Base-by-base conservation (phyloP, 2,329 filamentous ascomycete genomes). In the Cercospora berteroae region DNA sequence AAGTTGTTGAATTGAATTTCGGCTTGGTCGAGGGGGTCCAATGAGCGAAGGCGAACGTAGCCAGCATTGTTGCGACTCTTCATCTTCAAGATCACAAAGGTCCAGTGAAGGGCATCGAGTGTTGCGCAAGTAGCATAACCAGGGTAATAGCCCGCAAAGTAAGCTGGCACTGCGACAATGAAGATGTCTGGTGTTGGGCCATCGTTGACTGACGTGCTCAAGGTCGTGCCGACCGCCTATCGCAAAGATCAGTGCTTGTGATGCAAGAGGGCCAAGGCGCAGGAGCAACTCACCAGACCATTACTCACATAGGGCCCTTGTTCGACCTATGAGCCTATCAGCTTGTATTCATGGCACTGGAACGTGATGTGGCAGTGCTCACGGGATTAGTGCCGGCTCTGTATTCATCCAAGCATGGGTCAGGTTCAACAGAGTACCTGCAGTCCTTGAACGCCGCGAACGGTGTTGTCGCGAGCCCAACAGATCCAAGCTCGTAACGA, bases 21-120 rank as follows among this genome's bases (percentile, higher is more conserved):
- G 0, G 90, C 89, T 6, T 82, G 80, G 63, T 91, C 88, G 0
- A 86, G 84, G 0, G 90, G 89, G 72, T 92, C 84, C 0, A 84
- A 78, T 0, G 86, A 88, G 13, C 80, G 81, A 2, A 92, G 84
- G 1, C 76, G 83, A 2, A 93, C 89, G 1, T 83, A 84, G 6
- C 90, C 90, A 4, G 76, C 81, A 76, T 77, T 78, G 75, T 91
- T 90, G 59, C 86, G 84, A 0, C 88, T 84, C 71, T 89, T 88
- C 0, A 85, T 84, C 77, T 89, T 89, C 62, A 91, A 81, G 2
- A 85, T 82, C 8, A 78, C 79, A 81, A 82, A 84, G 10, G 80
- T 78, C 79, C 80, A 84, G 69, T 82, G 80, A 25, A 79, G 79
- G 1, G 78, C 78, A 55, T 79, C 2, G 81, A 80, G 70, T 83